Base-by-base conservation (phyloP, 495 filamentous ascomycete genomes). In the Penicillium cinerascens region DNA sequence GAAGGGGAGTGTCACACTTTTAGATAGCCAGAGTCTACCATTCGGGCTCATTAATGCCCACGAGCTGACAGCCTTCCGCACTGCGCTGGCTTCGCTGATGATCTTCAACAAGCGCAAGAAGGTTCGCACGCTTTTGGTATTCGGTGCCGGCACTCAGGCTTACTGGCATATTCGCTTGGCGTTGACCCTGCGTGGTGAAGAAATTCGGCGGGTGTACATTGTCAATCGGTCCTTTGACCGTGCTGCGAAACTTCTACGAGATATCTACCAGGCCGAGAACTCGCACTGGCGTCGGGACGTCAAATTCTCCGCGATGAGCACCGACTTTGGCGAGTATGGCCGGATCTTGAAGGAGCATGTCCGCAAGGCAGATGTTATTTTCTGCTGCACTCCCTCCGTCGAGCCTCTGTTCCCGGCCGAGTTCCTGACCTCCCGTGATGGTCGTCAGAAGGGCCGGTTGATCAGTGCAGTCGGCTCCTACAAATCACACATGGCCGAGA, bases 81-180 rank as follows among this genome's bases (percentile, higher is more conserved):
- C 93, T 3, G 92, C 93, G 1, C 79, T 97, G 27, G 85, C 87
- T 0, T 84, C 88, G 2, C 80, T 86, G 18, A 82, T 89, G 63
- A 76, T 95, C 0, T 80, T 97, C 42, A 79, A 76, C 44, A 84
- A 82, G 57, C 87, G 93, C 44, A 70, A 77, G 38, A 71, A 77
- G 42, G 82, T 92, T 25, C 82, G 85, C 56, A 89, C 84, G 10
- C 55, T 96, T 2, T 80, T 85, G 23, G 86, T 95, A 44, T 97
- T 98, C 64, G 93, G 92, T n/a, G 83, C 87, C 11, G 92, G 92
- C 20, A 82, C 85, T 54, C 92, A 96, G 70, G 93, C 93, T 10
- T 90, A 89, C 68, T 98, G 92, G 92, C 91, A 96, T 67, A 82
- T 92, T 45, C 87, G 91, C 0, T 78, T 96, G 11, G 82, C 89